Percentiles rank a stretch among this genome's conserved stretches.
Conservation (phyloP, 2,329 filamentous ascomycete species). For the Colletotrichum paranaense region DNA sequence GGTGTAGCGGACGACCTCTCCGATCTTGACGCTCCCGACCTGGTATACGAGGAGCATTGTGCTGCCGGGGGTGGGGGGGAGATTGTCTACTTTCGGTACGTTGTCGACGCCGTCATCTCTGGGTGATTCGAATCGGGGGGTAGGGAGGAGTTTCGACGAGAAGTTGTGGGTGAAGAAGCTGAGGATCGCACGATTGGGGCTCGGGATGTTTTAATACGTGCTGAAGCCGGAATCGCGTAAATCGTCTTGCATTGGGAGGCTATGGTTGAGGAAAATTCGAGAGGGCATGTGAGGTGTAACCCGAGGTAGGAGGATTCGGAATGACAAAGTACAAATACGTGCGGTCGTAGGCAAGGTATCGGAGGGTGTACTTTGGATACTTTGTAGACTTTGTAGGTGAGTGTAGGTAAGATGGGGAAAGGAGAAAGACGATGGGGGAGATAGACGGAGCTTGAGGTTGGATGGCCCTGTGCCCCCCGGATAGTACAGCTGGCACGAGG, state of each 20-base stretch:
- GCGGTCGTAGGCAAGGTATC: not conserved
- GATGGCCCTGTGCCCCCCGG: not conserved
- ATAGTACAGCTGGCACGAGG: not conserved
- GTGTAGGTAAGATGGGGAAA: not conserved
- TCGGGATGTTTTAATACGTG: not conserved
- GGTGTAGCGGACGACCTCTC: constrained; percentile 92
- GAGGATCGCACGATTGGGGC: not conserved
- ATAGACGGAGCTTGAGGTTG: not conserved
- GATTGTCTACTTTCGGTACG: constrained; percentile 15
- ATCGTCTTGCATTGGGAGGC: constrained; percentile 21
- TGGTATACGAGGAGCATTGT: constrained; percentile 92
- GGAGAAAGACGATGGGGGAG: not conserved
- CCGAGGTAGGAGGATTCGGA: not conserved
- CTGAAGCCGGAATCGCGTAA: not conserved
- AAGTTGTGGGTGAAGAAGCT: not conserved
- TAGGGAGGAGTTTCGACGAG: not conserved
- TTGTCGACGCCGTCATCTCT: constrained; percentile 29
- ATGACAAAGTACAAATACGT: not conserved
- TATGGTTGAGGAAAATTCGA: not conserved
- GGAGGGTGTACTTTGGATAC: not conserved
- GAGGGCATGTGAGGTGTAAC: constrained; percentile 18
- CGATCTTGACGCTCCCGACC: constrained; percentile 90
- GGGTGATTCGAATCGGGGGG: not conserved
- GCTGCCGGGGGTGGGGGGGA: constrained; percentile 13
- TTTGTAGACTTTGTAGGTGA: no score